These are phyloP conservation scores for Trichosporon sp. DNA, from an alignment of 1,284 basidiomycete species.

Conservation along the genomic window DNA sequence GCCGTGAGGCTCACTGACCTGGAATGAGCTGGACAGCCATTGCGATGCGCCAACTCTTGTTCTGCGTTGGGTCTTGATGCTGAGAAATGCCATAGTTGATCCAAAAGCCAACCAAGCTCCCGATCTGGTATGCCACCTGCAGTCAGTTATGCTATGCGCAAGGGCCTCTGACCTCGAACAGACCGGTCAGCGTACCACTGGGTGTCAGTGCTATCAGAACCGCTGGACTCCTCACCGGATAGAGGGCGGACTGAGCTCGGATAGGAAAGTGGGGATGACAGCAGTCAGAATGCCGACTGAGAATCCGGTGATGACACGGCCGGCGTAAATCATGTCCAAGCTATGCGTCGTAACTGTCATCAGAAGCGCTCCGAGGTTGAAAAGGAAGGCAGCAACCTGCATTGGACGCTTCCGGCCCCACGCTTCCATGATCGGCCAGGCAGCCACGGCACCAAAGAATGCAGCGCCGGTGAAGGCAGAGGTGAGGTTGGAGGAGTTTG, in stretches of 20 bases:
- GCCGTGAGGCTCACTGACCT: slow-evolving; percentile 25
- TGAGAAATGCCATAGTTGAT: slow-evolving; percentile 52
- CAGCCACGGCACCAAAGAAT: slow-evolving; percentile 35
- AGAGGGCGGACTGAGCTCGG: slow-evolving; percentile 41
- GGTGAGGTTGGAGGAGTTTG: slow-evolving; percentile 48
- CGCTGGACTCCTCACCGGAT: neutral
- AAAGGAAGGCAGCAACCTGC: slow-evolving; percentile 35
- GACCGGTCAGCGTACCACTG: slow-evolving; percentile 51
- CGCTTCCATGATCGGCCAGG: slow-evolving; percentile 29
- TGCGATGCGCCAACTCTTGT: slow-evolving; percentile 52
- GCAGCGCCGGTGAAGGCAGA: slow-evolving; percentile 47
- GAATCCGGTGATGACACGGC: slow-evolving; percentile 39
- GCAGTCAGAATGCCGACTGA: slow-evolving; percentile 37
- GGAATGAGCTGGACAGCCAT: slow-evolving; percentile 57
- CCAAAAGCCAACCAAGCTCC: slow-evolving; percentile 52
- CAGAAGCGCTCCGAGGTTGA: slow-evolving; percentile 41
- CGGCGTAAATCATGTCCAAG: slow-evolving; percentile 40
- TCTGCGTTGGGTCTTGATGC: slow-evolving; percentile 43
- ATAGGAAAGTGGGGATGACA: slow-evolving; percentile 45
- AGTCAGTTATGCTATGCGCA: neutral
- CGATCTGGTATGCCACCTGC: slow-evolving; percentile 35
- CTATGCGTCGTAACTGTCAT: slow-evolving; percentile 38
- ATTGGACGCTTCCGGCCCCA: slow-evolving; percentile 35
- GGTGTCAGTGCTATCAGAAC: neutral
- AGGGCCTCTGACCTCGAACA: slow-evolving; percentile 50